Base-by-base conservation (phyloP, 148 eudicot genomes). In the Selenicereus undatus region DNA sequence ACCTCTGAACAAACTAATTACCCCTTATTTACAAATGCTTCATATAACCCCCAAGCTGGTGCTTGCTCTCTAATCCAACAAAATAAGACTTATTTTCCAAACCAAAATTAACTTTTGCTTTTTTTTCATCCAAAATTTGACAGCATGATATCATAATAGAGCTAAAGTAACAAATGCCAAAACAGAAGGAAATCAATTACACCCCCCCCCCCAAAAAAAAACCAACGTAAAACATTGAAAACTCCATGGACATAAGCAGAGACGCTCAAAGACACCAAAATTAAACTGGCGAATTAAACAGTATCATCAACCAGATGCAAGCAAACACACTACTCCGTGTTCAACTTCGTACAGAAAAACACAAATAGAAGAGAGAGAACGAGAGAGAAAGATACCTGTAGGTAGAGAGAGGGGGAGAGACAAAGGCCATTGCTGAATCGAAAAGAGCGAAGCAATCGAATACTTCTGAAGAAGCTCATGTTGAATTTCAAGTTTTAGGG, bases 391-490 rank as follows among this genome's bases (percentile, higher is more conserved):
- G 0, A 76, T 62, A 83, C 86, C 81, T 30, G n/a, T 12, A 73
- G 26, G 26, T 77, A 80, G 52, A 43, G 39, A 52, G 73, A 79
- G 14, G 77, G 71, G 74, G 42, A 62, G 14, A 13, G 32, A 42
- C 73, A 76, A 48, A 76, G 58, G 69, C 50, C 70, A 77, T 84
- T 11, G 26, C 26, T 36, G 32, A 58, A 62, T 24, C 83, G 75
- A 76, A 50, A 50, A 62, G 69, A 52, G 29, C 48, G 80, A 51
- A 84, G n/a, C 16, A 80, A 36, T 76, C 66, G 74, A 26, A 77
- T 56, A 64, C 11, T 80, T 64, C 72, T 79, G 73, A 39, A 24
- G 11, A 62, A 43, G 11, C 39, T 62, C 83, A 84, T 84, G 43
- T 32, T 35, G 48, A 70, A 71, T 39, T 76, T 26, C 62, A 13